phyloP scores from a whole-genome alignment of 2,329 filamentous ascomycete genomes.

The Ophiostoma sp. region DNA sequence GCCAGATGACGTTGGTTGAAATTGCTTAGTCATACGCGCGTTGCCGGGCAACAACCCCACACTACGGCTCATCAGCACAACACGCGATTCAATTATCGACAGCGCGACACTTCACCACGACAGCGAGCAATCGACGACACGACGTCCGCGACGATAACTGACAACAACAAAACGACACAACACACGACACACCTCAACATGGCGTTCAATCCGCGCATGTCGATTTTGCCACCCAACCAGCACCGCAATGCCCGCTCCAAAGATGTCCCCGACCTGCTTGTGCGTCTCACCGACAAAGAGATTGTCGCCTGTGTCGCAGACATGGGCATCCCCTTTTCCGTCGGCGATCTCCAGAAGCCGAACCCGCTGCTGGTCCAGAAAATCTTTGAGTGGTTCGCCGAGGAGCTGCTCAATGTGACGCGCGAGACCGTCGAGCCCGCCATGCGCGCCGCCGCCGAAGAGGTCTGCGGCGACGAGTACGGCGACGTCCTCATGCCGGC shows the following conservation, averaged over 20 bases:
- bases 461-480: slow-evolving; percentile 73
- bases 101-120: neutral
- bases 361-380: slow-evolving; percentile 93
- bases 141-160: neutral
- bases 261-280: slow-evolving; percentile 49
- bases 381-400: slow-evolving; percentile 96
- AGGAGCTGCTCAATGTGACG: slow-evolving; percentile 87
- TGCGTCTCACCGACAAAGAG: slow-evolving; percentile 63
- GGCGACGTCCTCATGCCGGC: slow-evolving; percentile 71
- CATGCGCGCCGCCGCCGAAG: slow-evolving; percentile 86
- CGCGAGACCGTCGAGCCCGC: slow-evolving; percentile 90
- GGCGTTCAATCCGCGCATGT: slow-evolving; percentile 57
- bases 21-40: slow-evolving; percentile 12
- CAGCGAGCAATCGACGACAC: neutral
- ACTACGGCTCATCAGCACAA: slow-evolving; percentile 16
- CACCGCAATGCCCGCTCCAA: slow-evolving; percentile 48
- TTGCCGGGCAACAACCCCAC: slow-evolving; percentile 27
- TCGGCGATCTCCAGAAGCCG: slow-evolving; percentile 85
- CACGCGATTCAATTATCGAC: slow-evolving; percentile 9
- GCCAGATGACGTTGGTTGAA: neutral
- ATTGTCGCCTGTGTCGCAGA: slow-evolving; percentile 97
- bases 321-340: slow-evolving; percentile 83
- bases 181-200: slow-evolving; percentile 33
- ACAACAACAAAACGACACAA: slow-evolving; percentile 4
- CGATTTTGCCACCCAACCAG: slow-evolving; percentile 51